Percentiles rank a stretch among this genome's conserved stretches.
These are phyloP conservation scores for Eremothecium gossypii DNA, from an alignment of 1,139 yeast genomes.

Conservation along the genomic window DNA sequence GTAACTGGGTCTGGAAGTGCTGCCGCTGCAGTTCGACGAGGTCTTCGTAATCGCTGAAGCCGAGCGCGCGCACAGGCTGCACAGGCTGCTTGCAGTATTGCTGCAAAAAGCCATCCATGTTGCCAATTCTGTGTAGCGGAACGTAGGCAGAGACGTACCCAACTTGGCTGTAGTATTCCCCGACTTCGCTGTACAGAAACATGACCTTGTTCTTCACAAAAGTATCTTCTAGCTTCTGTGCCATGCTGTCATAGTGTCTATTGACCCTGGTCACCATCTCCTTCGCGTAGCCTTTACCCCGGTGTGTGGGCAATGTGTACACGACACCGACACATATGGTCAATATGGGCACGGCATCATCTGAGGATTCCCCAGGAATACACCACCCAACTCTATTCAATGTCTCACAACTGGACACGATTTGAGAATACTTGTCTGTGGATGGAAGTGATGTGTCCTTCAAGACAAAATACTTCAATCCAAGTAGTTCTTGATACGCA, in stretches of 20 bases:
- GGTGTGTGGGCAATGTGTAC: slow-evolving; percentile 44
- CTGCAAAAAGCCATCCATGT: slow-evolving; percentile 14
- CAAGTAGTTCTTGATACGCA: slow-evolving; percentile 22
- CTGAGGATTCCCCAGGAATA: slow-evolving; percentile 16
- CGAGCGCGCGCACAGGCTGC: slow-evolving; percentile 24
- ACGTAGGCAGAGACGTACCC: slow-evolving; percentile 50
- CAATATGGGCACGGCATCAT: slow-evolving; percentile 30
- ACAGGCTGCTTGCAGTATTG: slow-evolving; percentile 13
- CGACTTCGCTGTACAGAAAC: slow-evolving; percentile 63
- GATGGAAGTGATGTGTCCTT: slow-evolving; percentile 26
- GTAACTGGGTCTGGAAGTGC: slow-evolving; percentile 22
- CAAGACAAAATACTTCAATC: slow-evolving; percentile 31
- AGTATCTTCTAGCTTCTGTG: slow-evolving; percentile 25
- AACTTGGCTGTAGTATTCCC: slow-evolving; percentile 49
- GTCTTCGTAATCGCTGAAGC: slow-evolving; percentile 30
- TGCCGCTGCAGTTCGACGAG: slow-evolving; percentile 29
- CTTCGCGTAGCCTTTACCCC: slow-evolving; percentile 60
- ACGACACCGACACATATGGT: slow-evolving; percentile 58
- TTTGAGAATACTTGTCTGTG: slow-evolving; percentile 25
- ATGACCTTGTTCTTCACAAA: slow-evolving; percentile 35
- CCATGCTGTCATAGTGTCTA: slow-evolving; percentile 34
- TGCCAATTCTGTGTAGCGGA: slow-evolving; percentile 30
- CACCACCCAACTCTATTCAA: slow-evolving; percentile 36
- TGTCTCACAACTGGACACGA: slow-evolving; percentile 41
- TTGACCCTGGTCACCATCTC: slow-evolving; percentile 40